Evolutionary conservation across 768 basidiomycete genomes (phyloP).

Genomic region (Astraeus odoratus): DNA sequence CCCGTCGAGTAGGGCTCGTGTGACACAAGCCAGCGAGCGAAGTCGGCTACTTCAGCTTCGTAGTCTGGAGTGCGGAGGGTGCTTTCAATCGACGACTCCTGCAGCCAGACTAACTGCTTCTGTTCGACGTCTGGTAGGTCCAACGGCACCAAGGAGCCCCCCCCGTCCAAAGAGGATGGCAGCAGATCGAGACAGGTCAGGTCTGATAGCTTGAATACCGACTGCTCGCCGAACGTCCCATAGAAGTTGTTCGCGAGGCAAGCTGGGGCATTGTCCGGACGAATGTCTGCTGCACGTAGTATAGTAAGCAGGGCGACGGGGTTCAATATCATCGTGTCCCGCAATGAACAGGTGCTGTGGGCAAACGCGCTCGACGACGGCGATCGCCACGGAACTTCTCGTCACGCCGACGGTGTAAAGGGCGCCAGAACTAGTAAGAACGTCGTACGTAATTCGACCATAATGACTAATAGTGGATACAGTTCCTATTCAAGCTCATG

Average conservation of each 20-base stretch:
- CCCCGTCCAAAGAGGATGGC: slow-evolving; percentile 3
- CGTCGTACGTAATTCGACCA: too few species aligned
- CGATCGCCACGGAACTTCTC: too few species aligned
- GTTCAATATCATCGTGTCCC: slow-evolving; percentile 8
- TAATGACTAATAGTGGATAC: too few species aligned
- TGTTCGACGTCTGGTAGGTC: slow-evolving; percentile 14
- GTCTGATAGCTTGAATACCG: slow-evolving; percentile 39
- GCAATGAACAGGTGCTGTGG: too few species aligned
- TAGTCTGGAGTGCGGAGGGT: slow-evolving; percentile 31
- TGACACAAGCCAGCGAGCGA: slow-evolving; percentile 28
- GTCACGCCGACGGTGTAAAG: too few species aligned
- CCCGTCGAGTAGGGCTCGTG: slow-evolving; percentile 9
- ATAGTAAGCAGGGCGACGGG: slow-evolving; percentile 13
- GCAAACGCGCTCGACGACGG: too few species aligned
- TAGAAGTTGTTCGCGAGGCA: slow-evolving; percentile 49
- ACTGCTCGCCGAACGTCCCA: slow-evolving; percentile 49
- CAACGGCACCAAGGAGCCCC: slow-evolving; percentile 15
- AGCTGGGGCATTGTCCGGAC: slow-evolving; percentile 12
- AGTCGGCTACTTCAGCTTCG: slow-evolving; percentile 29
- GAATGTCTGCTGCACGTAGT: slow-evolving; percentile 14
- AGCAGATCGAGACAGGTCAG: slow-evolving; percentile 34
- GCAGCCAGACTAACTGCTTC: slow-evolving; percentile 54
- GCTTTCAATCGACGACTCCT: slow-evolving; percentile 46
- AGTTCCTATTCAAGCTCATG: too few species aligned
- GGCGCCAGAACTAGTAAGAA: too few species aligned